Conservation (phyloP, 208 protist species). For the Trypanosoma platydactyli region DNA sequence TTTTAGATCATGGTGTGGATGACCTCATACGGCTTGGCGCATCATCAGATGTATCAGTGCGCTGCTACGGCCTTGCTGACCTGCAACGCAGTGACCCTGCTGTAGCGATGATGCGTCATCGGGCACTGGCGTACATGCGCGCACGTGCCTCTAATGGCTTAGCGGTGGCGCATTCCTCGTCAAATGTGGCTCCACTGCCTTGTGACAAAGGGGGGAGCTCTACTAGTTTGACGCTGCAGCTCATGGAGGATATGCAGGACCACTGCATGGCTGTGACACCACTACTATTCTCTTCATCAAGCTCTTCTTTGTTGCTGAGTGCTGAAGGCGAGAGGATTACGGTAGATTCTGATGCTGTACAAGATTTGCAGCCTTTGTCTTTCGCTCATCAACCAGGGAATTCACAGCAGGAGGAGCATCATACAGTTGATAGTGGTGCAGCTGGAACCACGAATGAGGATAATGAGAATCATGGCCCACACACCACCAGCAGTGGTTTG, state of each 20-base stretch:
- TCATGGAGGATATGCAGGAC: conserved; percentile 18
- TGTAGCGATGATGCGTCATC: conserved; percentile 41
- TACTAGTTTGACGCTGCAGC: conserved; percentile 1
- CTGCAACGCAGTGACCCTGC: conserved; percentile 45
- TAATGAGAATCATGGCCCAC: not conserved
- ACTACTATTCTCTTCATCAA: conserved; percentile 2
- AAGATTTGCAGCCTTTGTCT: not conserved
- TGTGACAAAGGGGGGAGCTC: not conserved
- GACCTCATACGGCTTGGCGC: conserved; percentile 44
- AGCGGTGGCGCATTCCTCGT: conserved; percentile 1
- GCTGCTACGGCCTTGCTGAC: conserved; percentile 44
- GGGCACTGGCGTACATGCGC: conserved; percentile 26
- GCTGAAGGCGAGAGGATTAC: not conserved
- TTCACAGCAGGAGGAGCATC: not conserved
- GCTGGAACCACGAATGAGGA: not conserved
- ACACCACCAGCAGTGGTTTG: not conserved
- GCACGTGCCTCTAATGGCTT: not conserved
- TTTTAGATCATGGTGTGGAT: conserved; percentile 52
- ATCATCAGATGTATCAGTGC: conserved; percentile 17
- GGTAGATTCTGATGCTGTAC: not conserved
- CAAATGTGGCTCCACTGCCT: not conserved
- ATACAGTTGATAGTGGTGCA: not conserved
- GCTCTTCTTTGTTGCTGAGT: not conserved
- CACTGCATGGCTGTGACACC: not conserved
- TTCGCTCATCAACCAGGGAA: not conserved